Base-by-base conservation (phyloP, 352 stramenopile genomes). In the Pythium rishiriense region DNA sequence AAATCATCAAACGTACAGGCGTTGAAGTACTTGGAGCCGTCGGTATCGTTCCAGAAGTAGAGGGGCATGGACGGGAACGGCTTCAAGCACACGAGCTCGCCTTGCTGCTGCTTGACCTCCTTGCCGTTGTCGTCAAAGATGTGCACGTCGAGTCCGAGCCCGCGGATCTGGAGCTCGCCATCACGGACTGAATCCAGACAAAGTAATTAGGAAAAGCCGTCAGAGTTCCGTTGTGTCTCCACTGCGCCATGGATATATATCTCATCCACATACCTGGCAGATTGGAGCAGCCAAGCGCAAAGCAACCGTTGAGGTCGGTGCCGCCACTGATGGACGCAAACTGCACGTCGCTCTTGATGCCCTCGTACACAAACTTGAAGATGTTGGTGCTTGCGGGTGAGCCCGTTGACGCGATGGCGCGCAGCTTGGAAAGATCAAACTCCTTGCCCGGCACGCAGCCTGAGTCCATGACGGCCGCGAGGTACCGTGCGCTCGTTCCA, bases 11-110 rank as follows among this genome's bases (percentile, higher is more conserved):
- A 87, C 77, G 53, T 67, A 91, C 80, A 94, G 21, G 85, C 85
- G 33, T 70, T 73, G 41, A 80, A 78, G 69, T 94, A 93, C 71
- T 93, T 94, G 45, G 69, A 73, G n/a, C 85, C 84, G 33, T 76
- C 84, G 1, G 52, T 69, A 49, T 96, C 87, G 54, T 86, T 86
- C 81, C 82, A 91, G 56, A 96, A 96, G 66, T 81, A 70, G 6
- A 93, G 67, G 41, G 87, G 87, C 84, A 93, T 93, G 10, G 84
- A 94, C 37, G 87, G 85, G 67, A 96, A 96, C 21, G 87, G 85
- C 66, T 88, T 85, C 62, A 75, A 73, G 56, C 81, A 91, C 19
- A 90, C 77, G 21, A 91, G 65, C 41, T 91, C 84, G 26, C 80
- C 82, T 62, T 92, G 74, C 31, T 75, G 62, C 60, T 80, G 43